Evolutionary conservation across 495 filamentous ascomycete species (phyloP).

Genomic region (Aspergillus bridgeri): DNA sequence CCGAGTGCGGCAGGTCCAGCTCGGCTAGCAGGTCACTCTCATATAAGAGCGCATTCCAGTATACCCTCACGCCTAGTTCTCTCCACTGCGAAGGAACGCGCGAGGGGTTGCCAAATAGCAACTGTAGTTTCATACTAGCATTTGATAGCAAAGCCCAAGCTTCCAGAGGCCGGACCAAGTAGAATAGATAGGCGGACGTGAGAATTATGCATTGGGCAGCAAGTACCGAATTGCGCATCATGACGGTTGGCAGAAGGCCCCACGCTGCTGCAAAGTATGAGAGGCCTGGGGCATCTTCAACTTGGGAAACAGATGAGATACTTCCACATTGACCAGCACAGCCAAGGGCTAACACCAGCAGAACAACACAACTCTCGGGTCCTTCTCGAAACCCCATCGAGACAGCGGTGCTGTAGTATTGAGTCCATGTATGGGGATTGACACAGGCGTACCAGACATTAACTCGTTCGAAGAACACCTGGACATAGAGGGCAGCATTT

Average conservation of each 20-base stretch:
- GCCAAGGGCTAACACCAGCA: conserved; percentile 74
- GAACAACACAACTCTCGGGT: conserved; percentile 77
- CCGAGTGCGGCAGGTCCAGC: conserved; percentile 76
- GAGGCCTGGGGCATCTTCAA: conserved; percentile 71
- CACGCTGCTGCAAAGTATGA: conserved; percentile 78
- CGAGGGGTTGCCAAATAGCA: conserved; percentile 67
- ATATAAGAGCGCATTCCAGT: conserved; percentile 79
- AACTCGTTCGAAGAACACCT: conserved; percentile 73
- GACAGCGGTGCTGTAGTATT: conserved; percentile 67
- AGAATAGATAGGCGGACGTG: conserved; percentile 76
- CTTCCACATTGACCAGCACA: conserved; percentile 67
- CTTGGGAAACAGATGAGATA: conserved; percentile 67
- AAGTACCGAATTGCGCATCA: conserved; percentile 73
- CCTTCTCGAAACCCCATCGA: conserved; percentile 71
- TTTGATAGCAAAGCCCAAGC: conserved; percentile 78
- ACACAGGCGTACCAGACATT: conserved; percentile 86
- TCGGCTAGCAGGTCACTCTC: conserved; percentile 81
- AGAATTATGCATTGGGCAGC: conserved; percentile 76
- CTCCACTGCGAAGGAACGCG: conserved; percentile 64
- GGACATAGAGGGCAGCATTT: conserved; percentile 69
- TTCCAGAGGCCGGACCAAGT: conserved; percentile 74
- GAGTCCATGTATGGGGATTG: conserved; percentile 77
- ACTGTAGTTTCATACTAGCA: conserved; percentile 75
- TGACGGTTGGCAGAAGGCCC: conserved; percentile 69
- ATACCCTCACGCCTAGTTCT: conserved; percentile 71